Evolutionary conservation across 225 moss, liverwort and hornwort species (phyloP), one percentile per base, ranked within the genome.

Genomic region (Rhytidiadelphus loreus): DNA sequence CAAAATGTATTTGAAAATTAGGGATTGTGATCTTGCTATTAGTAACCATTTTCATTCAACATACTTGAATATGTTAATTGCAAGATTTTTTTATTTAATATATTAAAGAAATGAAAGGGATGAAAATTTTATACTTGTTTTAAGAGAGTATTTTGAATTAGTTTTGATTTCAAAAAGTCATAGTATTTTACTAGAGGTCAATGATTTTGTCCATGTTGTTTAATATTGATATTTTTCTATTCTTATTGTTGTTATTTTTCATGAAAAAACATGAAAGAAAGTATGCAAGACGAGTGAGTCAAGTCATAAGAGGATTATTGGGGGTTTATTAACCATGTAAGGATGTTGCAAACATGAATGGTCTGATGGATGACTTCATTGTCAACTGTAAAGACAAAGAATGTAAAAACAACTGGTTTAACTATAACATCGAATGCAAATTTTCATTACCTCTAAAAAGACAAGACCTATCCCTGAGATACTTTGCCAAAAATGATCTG

Each of bases 221-320:
- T 13, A 50, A 21, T 21, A 21, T 33, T 21, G 33, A 21, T 48
- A 74, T 50, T 50, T 75, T 32, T 33, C 1, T 8, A 21, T 50
- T 75, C 3, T 33, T 20, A 7, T 19, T 7, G 0, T 74, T 12
- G 11, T 19, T 48, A 48, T 48, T 48, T 30, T 48, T 33, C 7
- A 32, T 50, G 12, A 48, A 48, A 74, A 24, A 12, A 32, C 9
- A 48, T 39, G 5, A 48, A 50, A 74, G 48, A 48, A 19, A 48
- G 4, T 11, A 32, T 7, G 4, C 32, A 74, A 74, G 32, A 32
- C 32, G 48, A 30, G 1, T 0, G 1, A 19, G 4, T 12, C 0
- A 19, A 1, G 48, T 74, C 12, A 30, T 12, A 48, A 30, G 19
- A 46, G 3, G 46, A 30, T 23, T 69, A 23, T 0, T 74, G 30